Evolutionary conservation across 345 rosid species (phyloP).

Genomic region (Eucalyptus regnans): DNA sequence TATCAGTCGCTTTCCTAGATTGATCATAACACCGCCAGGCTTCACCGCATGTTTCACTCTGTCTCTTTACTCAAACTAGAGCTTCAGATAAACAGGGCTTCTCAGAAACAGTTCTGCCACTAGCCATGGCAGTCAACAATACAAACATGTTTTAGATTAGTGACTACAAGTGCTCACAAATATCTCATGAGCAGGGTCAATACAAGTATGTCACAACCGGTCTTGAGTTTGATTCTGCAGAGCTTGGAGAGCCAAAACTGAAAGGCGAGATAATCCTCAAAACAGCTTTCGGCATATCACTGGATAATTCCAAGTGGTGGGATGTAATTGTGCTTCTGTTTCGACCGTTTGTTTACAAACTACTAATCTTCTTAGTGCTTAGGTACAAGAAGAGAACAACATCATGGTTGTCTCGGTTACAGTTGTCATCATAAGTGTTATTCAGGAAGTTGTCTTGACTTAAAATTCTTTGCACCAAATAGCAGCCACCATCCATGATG

Average conservation of each 20-base stretch:
- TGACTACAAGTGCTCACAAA: background rate
- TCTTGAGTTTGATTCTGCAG: slow-evolving; percentile 8
- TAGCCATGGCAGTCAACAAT: background rate
- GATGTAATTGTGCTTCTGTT: slow-evolving; percentile 4
- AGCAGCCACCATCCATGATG: background rate
- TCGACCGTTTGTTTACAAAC: background rate
- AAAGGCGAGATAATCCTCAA: slow-evolving; percentile 5
- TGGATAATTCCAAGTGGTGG: slow-evolving; percentile 7
- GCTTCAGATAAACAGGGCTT: background rate
- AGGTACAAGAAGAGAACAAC: background rate
- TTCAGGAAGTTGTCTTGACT: background rate
- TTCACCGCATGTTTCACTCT: background rate
- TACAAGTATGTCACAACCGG: slow-evolving; percentile 17
- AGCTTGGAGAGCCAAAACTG: background rate
- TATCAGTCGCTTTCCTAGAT: background rate
- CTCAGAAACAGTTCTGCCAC: background rate
- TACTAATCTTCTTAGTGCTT: background rate
- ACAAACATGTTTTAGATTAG: background rate
- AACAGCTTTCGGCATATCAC: background rate
- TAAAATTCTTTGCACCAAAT: background rate
- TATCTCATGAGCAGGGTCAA: slow-evolving; percentile 8
- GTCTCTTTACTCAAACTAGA: background rate
- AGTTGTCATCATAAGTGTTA: background rate
- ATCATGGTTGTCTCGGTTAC: background rate
- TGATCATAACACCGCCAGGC: background rate